These are phyloP conservation scores for Candida glucosophila DNA, from an alignment of 1,139 yeast genomes.

Conservation along the genomic window DNA sequence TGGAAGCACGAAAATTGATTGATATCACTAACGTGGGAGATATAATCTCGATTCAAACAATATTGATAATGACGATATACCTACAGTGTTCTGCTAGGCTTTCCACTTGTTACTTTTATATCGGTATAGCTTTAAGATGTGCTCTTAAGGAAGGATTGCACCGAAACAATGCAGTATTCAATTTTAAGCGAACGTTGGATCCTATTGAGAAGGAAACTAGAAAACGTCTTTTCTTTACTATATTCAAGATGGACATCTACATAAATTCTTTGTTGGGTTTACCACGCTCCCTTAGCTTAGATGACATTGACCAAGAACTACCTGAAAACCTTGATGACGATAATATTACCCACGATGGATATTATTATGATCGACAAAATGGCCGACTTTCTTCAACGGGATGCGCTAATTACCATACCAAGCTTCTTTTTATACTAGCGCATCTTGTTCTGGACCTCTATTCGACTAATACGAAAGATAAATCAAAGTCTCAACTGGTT, in stretches of 20 bases:
- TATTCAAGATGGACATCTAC: conserved; percentile 86
- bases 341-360: conserved; percentile 61
- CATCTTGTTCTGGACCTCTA: conserved; percentile 36
- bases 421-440: conserved; percentile 43
- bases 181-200: conserved; percentile 45
- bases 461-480: conserved; percentile 28
- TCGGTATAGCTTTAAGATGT: conserved; percentile 85
- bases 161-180: conserved; percentile 52
- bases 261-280: conserved; percentile 84
- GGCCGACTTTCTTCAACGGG: conserved; percentile 61
- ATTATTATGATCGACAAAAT: conserved; percentile 26
- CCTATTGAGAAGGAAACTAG: conserved; percentile 84
- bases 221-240: conserved; percentile 79
- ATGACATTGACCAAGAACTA: conserved; percentile 82
- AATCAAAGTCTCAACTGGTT: conserved; percentile 4
- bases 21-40: conserved; percentile 49
- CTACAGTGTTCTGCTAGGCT: conserved; percentile 85
- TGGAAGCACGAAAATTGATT: conserved; percentile 71
- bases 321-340: conserved; percentile 87
- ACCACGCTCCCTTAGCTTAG: conserved; percentile 67
- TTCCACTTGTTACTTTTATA: conserved; percentile 84
- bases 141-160: conserved; percentile 86
- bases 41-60: conserved; percentile 55
- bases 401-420: conserved; percentile 82
- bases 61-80: conserved; percentile 65